A percentile compares a stretch with the other conserved stretches of the same genome.
phyloP scores from a whole-genome alignment of 495 filamentous ascomycete genomes.

The Astrocystis sublimbata region DNA sequence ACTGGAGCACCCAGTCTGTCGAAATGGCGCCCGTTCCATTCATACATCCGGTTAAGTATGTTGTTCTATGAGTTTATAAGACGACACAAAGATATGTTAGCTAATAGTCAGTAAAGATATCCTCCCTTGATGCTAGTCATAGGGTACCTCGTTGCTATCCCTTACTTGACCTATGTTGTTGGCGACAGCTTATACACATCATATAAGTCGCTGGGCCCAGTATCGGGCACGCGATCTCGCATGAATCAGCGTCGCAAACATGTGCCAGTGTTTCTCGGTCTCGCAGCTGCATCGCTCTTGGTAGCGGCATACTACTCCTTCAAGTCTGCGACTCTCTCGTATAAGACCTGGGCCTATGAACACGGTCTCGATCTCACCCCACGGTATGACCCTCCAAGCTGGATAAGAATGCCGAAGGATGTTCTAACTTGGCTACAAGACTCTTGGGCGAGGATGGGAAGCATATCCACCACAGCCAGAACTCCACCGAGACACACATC shows the following conservation, averaged over 20 bases:
- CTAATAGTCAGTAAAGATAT: constrained; percentile 30
- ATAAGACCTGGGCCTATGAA: constrained; percentile 51
- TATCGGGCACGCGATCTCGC: constrained; percentile 48
- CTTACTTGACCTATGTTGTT: constrained; percentile 41
- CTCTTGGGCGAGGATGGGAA: neutral
- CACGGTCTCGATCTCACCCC: constrained; percentile 43
- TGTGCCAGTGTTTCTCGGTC: constrained; percentile 42
- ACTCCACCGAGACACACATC: constrained; percentile 32
- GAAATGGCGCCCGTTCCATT: constrained; percentile 39
- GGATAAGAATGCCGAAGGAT: neutral
- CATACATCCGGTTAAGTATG: constrained; percentile 34
- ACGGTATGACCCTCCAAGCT: constrained; percentile 28
- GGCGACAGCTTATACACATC: constrained; percentile 43
- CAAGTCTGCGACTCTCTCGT: constrained; percentile 43
- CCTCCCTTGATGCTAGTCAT: constrained; percentile 39
- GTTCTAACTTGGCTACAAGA: constrained; percentile 10
- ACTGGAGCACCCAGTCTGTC: neutral
- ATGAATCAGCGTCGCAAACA: constrained; percentile 42
- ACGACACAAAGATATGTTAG: neutral
- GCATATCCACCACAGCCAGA: neutral
- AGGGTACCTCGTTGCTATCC: constrained; percentile 36
- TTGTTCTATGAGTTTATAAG: neutral
- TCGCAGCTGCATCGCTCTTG: constrained; percentile 41
- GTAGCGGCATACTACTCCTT: constrained; percentile 39
- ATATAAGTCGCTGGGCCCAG: constrained; percentile 46